Evolutionary conservation across 768 basidiomycete genomes (phyloP), one percentile per base, ranked within the genome.

Genomic region (Tubosaeta sp.): DNA sequence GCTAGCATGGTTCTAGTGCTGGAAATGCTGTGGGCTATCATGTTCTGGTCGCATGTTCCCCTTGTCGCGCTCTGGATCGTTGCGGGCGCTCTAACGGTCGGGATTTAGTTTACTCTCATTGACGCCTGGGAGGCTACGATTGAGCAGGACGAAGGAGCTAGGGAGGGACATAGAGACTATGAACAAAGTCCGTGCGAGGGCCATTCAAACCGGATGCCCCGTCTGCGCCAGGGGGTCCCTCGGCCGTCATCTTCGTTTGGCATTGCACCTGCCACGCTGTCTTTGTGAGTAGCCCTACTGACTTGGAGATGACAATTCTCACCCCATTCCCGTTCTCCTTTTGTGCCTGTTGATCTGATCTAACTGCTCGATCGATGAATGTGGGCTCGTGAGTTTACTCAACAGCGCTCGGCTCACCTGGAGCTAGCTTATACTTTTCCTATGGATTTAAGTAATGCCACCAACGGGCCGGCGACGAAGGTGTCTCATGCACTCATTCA

Each of bases 11-110:
- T 51, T 19, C 57, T 68, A 19, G 22, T 53, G 16, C 53, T 59
- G 25, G 45, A 60, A 31, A 41, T 30, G 7, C 7, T 52, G 21
- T 50, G 44, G 52, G 51, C 56, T 1, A 39, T 57, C 12, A 57
- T 59, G 53, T 62, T 50, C 36, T 68, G 65, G 65, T 38, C 36
- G 18, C 18, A 38, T 18, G 19, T 65, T 62, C 63, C 61, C 5
- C 48, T 68, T n/a, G 41, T 59, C 29, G 32, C 53, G 7, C 44
- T 60, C 16, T 53, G 27, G 4, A 49, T 64, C 43, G 44, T 27
- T 25, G 44, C 47, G 3, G 49, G 21, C 5, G 56, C 49, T 6
- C 57, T 62, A 21, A 53, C 50, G 3, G 32, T 62, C 36, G 64
- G 68, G 48, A 7, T 21, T 29, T 19, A 4, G 19, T 34, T 34